Evolutionary conservation across 768 basidiomycete species (phyloP), one percentile per base, ranked within the genome.

Genomic region (Lepiota brunneoincarnata): DNA sequence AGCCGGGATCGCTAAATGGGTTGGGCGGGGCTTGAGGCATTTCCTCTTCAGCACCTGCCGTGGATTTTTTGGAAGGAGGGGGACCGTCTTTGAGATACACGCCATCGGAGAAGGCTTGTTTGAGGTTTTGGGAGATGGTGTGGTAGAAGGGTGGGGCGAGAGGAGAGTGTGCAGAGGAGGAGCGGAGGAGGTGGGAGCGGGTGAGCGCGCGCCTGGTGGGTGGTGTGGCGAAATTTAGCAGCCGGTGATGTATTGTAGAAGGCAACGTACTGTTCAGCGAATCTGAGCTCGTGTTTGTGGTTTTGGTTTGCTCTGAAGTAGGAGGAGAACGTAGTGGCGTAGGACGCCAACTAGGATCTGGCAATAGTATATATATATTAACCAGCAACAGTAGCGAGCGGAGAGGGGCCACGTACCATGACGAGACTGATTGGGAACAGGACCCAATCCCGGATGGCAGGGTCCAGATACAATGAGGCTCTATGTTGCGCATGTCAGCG

Each of bases 361-460:
- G 17, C 21, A 37, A 49, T 48, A 31, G 14, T n/a, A 23, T 45
- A 28, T n/a, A n/a, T n/a, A 14, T 28, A 28, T 47, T 11, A 34
- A 50, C 21, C 55, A 26, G 20, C 11, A 28, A 50, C 40, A 12
- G 49, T 7, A 24, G 15, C 43, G 45, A 39, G 9, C 1, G 6
- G 31, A 39, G 46, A 35, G 26, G 51, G 58, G 31, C 49, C 57
- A 72, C 82, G 63, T 58, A 92, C 95, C 94, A 97, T 97, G 67
- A 98, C 93, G 58, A 97, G 76, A 48, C 94, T 98, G 72, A 98
- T 97, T 49, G 95, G 95, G 72, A 98, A 93, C 55, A 98, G 72
- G 40, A 98, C 86, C 89, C 88, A 91, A 66, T 90, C 93, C 62
- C 94, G 84, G 69, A 98, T 98, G 72, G 94, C 91, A 39, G 94